Percentiles rank a stretch among this genome's conserved stretches.
Conservation (phyloP, 116 monocot genomes). For the Papilionanthe hybrid region DNA sequence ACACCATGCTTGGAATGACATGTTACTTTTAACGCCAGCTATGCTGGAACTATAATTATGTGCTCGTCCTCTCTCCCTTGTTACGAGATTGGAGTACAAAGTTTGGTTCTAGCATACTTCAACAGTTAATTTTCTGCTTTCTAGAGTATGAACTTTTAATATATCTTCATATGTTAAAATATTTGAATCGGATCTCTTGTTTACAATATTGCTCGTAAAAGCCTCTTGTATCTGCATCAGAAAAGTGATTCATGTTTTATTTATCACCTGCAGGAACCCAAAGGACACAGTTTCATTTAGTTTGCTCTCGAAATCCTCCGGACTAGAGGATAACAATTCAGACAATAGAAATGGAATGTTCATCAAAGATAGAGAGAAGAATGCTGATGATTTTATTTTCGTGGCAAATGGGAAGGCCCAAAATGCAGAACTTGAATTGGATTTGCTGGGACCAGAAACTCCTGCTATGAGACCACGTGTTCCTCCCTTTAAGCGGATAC, state of each 20-base stretch:
- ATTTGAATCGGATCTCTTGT: too few species aligned
- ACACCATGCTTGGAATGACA: neutral
- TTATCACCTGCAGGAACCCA: conserved; percentile 23
- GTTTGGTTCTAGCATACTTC: neutral
- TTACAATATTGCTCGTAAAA: neutral
- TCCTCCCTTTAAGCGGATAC: conserved; percentile 69
- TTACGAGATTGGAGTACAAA: neutral
- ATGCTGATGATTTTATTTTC: neutral
- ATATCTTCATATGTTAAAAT: neutral
- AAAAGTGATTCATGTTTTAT: neutral
- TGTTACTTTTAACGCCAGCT: neutral
- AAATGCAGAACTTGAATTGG: conserved; percentile 21
- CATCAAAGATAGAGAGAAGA: conserved; percentile 7
- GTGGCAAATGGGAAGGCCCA: conserved; percentile 15
- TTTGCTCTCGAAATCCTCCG: conserved; percentile 8
- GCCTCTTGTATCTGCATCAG: neutral
- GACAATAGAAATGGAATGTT: conserved; percentile 6
- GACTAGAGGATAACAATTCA: conserved; percentile 2
- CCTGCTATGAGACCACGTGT: conserved; percentile 47
- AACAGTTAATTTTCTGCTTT: neutral
- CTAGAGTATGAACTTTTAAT: neutral
- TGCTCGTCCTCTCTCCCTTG: neutral
- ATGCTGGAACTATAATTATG: neutral
- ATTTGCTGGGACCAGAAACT: conserved; percentile 66
- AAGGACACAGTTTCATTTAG: conserved; percentile 11